Evolutionary conservation across 2,329 filamentous ascomycete species (phyloP).

Genomic region (Mycogone perniciosa): DNA sequence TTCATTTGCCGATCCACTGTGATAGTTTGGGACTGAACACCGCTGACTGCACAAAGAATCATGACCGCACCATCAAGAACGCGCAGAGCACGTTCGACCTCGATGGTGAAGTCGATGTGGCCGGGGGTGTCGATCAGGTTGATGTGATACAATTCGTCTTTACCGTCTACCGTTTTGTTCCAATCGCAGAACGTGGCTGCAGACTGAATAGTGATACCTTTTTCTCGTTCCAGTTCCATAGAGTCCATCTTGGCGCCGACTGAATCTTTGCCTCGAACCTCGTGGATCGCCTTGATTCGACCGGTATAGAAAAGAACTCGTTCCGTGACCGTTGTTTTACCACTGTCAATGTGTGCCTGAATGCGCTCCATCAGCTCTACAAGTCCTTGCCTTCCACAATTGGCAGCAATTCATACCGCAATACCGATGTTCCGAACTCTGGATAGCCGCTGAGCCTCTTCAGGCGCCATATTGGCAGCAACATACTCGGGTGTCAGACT

Average conservation of each 20-base stretch:
- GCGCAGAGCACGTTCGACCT: slow-evolving; percentile 90
- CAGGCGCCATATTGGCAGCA: slow-evolving; percentile 71
- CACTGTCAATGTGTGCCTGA: slow-evolving; percentile 94
- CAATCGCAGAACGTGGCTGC: slow-evolving; percentile 97
- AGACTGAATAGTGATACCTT: slow-evolving; percentile 98
- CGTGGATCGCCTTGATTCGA: slow-evolving; percentile 93
- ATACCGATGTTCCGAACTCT: slow-evolving; percentile 96
- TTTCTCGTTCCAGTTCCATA: slow-evolving; percentile 97
- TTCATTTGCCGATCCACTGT: slow-evolving; percentile 98
- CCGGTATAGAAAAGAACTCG: slow-evolving; percentile 97
- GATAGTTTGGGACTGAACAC: slow-evolving; percentile 96
- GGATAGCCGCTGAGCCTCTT: slow-evolving; percentile 70
- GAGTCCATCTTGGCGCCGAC: slow-evolving; percentile 99
- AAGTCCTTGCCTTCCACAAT: background rate
- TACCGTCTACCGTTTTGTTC: slow-evolving; percentile 76
- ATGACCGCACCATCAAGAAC: slow-evolving; percentile 96
- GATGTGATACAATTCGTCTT: slow-evolving; percentile 90
- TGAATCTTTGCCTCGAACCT: slow-evolving; percentile 89
- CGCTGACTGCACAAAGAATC: slow-evolving; percentile 96
- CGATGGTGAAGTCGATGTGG: slow-evolving; percentile 98
- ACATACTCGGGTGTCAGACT: slow-evolving; percentile 53
- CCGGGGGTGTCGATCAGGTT: slow-evolving; percentile 98
- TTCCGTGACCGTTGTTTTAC: slow-evolving; percentile 95
- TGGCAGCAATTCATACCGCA: slow-evolving; percentile 53
- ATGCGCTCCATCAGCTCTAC: background rate